Base-by-base conservation (phyloP, 176 grass and related monocot genomes). In the Triticum urartu region DNA sequence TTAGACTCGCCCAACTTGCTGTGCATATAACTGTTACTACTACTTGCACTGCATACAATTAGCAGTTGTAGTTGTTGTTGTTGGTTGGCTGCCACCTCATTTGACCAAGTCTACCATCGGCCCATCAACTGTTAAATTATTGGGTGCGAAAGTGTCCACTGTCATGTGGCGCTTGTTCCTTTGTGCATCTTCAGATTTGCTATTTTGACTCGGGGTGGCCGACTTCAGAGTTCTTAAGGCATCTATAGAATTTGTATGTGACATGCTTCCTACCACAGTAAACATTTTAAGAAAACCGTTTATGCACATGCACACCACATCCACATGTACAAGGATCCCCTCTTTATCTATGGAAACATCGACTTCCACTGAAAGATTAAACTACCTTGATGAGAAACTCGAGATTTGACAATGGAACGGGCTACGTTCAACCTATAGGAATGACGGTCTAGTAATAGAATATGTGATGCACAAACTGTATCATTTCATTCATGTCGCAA, bases 231-330 rank as follows among this genome's bases (percentile, higher is more conserved):
- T 79, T 90, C 83, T 90, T 79, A 83, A 90, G 86, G 58, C 87
- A 83, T 86, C 75, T 21, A 92, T 85, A 62, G 60, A 85, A 90
- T 43, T 43, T 11, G 3, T 43, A 43, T 52, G 85, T 52, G 88
- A 95, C 93, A 92, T 88, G 67, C 65, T 67, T 90, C 85, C 88
- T 76, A 88, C 82, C 62, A 5, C 50, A 90, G 88, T 88, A 92
- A 88, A 88, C 88, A 47, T 40, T 7, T 36, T 9, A 67, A 69
- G 20, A 70, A 70, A 70, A n/a, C 18, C 5, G 54, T 7, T 18
- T 58, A 21, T 58, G 54, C 52, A 56, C 17, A 56, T 18, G 52
- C 52, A 56, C 52, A 56, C 52, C 13, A 52, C 48, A 15, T 52
- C 14, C 48, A 52, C 48, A 17, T 52, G 48, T 15, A 52, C 47